Percentiles rank a stretch among this genome's conserved stretches.
Conservation (phyloP, 1,284 basidiomycete genomes). For the Ustilago hordei region DNA sequence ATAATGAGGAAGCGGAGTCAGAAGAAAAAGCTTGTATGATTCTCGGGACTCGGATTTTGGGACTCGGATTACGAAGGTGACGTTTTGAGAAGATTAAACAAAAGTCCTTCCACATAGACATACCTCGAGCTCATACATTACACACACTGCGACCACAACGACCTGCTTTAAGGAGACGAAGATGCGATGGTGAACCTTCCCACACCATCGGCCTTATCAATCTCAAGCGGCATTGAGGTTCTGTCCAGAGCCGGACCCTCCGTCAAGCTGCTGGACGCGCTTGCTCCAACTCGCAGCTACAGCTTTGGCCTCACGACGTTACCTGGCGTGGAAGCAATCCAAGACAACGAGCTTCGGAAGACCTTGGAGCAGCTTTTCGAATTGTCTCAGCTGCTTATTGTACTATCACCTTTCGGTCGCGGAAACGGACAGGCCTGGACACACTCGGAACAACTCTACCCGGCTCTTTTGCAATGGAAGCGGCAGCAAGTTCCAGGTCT, state of each 20-base stretch:
- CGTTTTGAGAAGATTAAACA: conserved; percentile 4
- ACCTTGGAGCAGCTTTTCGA: conserved; percentile 2
- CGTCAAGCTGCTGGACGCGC: neutral
- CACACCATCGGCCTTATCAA: conserved; percentile 1
- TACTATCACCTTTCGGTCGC: conserved; percentile 23
- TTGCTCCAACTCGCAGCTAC: conserved; percentile 12
- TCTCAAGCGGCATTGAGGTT: conserved; percentile 1
- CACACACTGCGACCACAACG: neutral
- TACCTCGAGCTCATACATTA: neutral
- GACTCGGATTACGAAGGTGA: conserved; percentile 16
- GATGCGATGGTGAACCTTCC: conserved; percentile 22
- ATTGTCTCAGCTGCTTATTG: conserved; percentile 8
- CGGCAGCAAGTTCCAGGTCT: conserved; percentile 25
- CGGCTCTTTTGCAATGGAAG: conserved; percentile 29
- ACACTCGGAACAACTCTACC: conserved; percentile 25
- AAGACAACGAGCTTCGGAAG: neutral
- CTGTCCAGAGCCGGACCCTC: neutral
- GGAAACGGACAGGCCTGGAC: conserved; percentile 39
- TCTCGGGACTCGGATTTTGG: conserved; percentile 37
- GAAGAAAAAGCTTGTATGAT: conserved; percentile 28
- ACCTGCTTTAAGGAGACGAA: neutral
- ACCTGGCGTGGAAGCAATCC: neutral
- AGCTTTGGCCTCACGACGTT: conserved; percentile 16
- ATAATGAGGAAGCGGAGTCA: neutral
- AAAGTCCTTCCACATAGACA: neutral